These are phyloP conservation scores for Calonectria crousiana DNA, from an alignment of 2,329 filamentous ascomycete species.

Conservation along the genomic window DNA sequence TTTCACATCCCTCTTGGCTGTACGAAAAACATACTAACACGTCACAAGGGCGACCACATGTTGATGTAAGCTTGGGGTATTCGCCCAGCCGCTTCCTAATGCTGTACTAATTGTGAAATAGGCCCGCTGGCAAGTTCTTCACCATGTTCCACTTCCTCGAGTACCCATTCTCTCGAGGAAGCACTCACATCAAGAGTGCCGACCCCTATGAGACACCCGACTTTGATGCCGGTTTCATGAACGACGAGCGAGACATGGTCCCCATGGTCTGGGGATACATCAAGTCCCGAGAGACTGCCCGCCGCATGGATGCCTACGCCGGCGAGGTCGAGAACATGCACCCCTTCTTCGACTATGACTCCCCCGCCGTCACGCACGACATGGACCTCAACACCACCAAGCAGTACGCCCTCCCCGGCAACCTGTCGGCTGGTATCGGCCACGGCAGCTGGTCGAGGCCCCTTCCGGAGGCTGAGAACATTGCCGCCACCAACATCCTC, in stretches of 20 bases:
- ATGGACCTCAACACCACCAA: constrained; percentile 83
- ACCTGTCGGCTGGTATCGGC: constrained; percentile 77
- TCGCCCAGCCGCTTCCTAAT: fast-evolving
- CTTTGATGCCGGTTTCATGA: constrained; percentile 88
- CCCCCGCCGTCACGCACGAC: constrained; percentile 76
- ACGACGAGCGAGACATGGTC: constrained; percentile 86
- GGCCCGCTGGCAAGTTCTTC: constrained; percentile 84
- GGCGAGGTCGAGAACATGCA: constrained; percentile 78
- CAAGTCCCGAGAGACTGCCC: constrained; percentile 83
- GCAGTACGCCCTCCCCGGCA: constrained; percentile 78
- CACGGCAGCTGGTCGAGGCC: constrained; percentile 79
- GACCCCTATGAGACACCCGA: constrained; percentile 81
- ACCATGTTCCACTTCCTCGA: constrained; percentile 87
- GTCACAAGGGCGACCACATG: constrained; percentile 62
- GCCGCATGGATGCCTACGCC: constrained; percentile 82
- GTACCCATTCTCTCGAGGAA: constrained; percentile 81
- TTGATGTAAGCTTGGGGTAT: constrained; percentile 57
- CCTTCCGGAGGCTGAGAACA: constrained; percentile 65
- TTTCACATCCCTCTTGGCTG: neutral
- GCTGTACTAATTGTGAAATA: constrained; percentile 51
- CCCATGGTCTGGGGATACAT: constrained; percentile 89
- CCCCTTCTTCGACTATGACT: constrained; percentile 79
- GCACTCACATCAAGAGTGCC: constrained; percentile 76
- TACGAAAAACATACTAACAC: neutral
- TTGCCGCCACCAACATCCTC: constrained; percentile 59